Base-by-base conservation (phyloP, 2,329 filamentous ascomycete species). In the Trichoderma arundinaceum region DNA sequence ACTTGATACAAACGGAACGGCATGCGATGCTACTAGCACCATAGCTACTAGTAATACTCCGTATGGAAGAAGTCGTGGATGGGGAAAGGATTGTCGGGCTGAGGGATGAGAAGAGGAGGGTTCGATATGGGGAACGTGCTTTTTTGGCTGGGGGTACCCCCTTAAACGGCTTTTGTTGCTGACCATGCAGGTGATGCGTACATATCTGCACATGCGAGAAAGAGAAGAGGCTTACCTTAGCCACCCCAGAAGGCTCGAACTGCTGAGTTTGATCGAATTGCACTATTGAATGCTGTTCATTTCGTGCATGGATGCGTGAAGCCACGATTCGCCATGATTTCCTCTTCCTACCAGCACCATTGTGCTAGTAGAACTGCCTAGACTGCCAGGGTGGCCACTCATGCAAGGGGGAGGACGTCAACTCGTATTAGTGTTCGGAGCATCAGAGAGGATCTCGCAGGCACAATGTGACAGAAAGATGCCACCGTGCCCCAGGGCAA, bases 401-500 rank as follows among this genome's bases (percentile, higher is more conserved):
- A 60, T 32, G 57, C 44, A 60, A 60, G 57, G 44, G 57, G 57
- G 46, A 38, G 35, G 44, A n/a, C 9, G 57, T 60, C 57, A 60
- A 51, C 57, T 41, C 57, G 57, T 60, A 60, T 60, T 51, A 60
- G 57, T 60, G 57, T 60, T 60, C 57, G 57, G 57, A 43, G 57
- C 46, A 51, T 28, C 3, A 33, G n/a, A 33, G 9, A 33, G 48
- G 48, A 51, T 51, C 48, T 51, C 28, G 28, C 22, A 33, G 48
- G 33, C 22, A 13, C 33, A 32, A 38, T 38, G 48, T 33, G 48
- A 51, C 48, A 51, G 48, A 51, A 38, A 38, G 10, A 38, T 49
- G 46, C 22, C 6, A 8, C 35, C 35, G 35, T 38, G 35, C 35
- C 48, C 38, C 33, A 17, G 22, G 33, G 17, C 22, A 33, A 33